Evolutionary conservation across 2,329 filamentous ascomycete genomes (phyloP), one percentile per base, ranked within the genome.

Genomic region (Fusarium algeriense): DNA sequence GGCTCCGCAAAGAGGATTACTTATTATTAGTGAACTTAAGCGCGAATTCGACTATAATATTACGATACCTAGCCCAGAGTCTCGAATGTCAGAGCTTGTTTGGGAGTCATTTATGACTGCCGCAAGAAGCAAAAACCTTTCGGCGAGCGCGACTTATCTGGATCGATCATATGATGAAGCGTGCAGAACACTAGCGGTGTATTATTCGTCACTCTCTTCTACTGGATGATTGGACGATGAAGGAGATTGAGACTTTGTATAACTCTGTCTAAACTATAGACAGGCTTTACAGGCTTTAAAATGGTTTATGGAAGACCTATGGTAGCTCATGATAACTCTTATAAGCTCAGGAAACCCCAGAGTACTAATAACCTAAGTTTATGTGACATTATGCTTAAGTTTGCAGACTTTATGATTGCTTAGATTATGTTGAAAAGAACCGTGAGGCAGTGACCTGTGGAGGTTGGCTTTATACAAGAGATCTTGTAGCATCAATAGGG

Each of bases 111-210:
- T 35, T 15, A 20, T n/a, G 30, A 23, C 46, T 2, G 14, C n/a
- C 1, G 30, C 20, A 0, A 34, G 1, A 1, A 19, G n/a, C 3
- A 9, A 23, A 3, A 23, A 10, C 30, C 10, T 49, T 0, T 23
- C 7, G 11, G 28, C n/a, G 0, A 13, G 5, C 0, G 2, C 0
- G 15, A 35, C 6, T 7, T 0, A 15, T 23, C 1, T 35, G n/a
- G 30, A 35, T 35, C 0, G 46, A 49, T 4, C 3, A 1, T 0
- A 6, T 19, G 0, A 9, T 49, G 5, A 19, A 49, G 6, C 9
- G 15, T 2, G 3, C 3, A 2, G 44, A 32, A 28, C 19, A 12
- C 2, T 3, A 15, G 0, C n/a, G 0, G 1, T 12, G 6, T 28
- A 30, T 48, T 20, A 1, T 32, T 30, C 4, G 6, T 8, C 2